A percentile compares a stretch with the other conserved stretches of the same genome.
These are phyloP conservation scores for Agarophyton chilense DNA, from an alignment of 23 red algal genomes.

Conservation along the genomic window DNA sequence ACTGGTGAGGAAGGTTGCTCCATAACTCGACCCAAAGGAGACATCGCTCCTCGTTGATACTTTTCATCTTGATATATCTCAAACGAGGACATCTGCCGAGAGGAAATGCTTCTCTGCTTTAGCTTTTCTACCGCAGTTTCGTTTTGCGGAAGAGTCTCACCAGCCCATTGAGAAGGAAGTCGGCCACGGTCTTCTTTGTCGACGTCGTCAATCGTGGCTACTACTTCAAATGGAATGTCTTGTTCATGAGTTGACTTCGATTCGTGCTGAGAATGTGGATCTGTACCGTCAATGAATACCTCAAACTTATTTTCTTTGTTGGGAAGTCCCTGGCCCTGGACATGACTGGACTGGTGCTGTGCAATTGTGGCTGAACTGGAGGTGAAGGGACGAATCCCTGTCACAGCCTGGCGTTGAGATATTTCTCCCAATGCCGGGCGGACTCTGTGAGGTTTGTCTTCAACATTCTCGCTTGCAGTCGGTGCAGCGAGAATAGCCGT, in stretches of 20 bases:
- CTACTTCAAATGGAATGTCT: constrained; percentile 3
- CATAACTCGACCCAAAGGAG: background rate
- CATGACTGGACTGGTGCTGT: background rate
- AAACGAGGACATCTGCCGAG: background rate
- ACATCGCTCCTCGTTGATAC: constrained; percentile 6
- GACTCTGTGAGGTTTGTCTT: background rate
- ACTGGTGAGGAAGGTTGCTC: background rate
- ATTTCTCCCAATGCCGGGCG: constrained; percentile 21
- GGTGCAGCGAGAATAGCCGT: background rate
- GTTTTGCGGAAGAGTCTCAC: constrained; percentile 53
- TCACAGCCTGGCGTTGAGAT: constrained; percentile 29
- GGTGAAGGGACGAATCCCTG: constrained; percentile 39
- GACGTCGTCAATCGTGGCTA: constrained; percentile 32
- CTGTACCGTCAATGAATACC: constrained; percentile 17
- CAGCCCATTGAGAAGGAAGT: constrained; percentile 64
- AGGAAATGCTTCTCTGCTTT: background rate
- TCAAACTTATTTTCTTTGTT: constrained; percentile 42
- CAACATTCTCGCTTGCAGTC: background rate
- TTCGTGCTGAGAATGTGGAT: background rate
- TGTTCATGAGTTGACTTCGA: background rate
- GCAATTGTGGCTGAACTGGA: background rate
- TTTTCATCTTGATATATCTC: constrained; percentile 19
- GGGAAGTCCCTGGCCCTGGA: background rate
- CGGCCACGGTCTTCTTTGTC: constrained; percentile 51
- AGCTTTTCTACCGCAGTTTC: constrained; percentile 6